Evolutionary conservation across 768 basidiomycete species (phyloP), one percentile per base, ranked within the genome.

Genomic region (Leccinum fibrillosum): DNA sequence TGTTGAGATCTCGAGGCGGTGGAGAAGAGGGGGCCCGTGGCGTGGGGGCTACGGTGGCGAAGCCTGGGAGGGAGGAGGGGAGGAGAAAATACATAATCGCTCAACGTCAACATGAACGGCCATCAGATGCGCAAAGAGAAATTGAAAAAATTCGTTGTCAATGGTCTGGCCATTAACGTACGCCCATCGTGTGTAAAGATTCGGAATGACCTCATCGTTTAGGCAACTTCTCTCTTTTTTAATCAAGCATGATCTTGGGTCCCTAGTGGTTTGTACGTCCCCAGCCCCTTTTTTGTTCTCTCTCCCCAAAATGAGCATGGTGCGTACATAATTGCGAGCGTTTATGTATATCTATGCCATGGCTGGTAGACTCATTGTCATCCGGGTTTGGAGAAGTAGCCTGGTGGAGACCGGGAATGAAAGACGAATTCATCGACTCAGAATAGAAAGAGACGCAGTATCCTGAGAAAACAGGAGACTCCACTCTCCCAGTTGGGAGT

Each of bases 51-150:
- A 44, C 42, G 19, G 39, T 42, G 39, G 39, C 39, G 39, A 42
- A 42, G n/a, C 39, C 39, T 42, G 39, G n/a, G 39, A 42, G 39
- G 39, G 39, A 19, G n/a, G 39, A 42, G 42, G 9, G 19, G 19
- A 44, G 42, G 19, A 44, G 42, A 21, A 44, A 44, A 44, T 50
- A 52, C 56, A 53, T 58, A 47, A 62, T 35, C 32, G 7, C 28
- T 44, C 51, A 28, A 58, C 53, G 58, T 65, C 47, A 64, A 42
- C 64, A 56, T 64, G 57, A 52, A 60, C 58, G 65, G 65, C 62
- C 65, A 61, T 67, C 61, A 63, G 64, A 63, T 66, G 55, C 54
- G 49, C 53, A 51, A 11, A 44, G 47, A 44, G 19, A 44, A 52
- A 30, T 25, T 21, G 42, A 44, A 44, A 44, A 44, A 44, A 44